phyloP scores from a whole-genome alignment of 306 rosid genomes.

The Glycine tomentella region DNA sequence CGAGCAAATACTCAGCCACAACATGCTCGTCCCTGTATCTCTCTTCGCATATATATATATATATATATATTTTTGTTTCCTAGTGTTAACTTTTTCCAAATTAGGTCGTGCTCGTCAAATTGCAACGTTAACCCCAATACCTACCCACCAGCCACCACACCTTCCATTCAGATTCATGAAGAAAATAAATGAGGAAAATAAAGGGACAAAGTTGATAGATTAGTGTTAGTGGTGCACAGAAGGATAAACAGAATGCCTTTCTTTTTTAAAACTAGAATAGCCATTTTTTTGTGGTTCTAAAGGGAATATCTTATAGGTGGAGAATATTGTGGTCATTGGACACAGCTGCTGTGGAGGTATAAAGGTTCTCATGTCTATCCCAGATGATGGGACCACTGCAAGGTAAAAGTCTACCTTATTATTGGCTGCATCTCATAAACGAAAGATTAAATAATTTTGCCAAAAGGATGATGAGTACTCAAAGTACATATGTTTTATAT shows the following conservation, averaged over 20 bases:
- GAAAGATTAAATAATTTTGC: neutral
- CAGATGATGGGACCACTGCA: constrained; percentile 75
- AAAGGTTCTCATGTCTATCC: constrained; percentile 87
- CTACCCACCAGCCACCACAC: constrained; percentile 29
- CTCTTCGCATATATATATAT: too few species aligned
- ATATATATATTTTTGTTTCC: too few species aligned
- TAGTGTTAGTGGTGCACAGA: constrained; percentile 19
- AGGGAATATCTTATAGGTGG: constrained; percentile 61
- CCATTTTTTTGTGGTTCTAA: neutral
- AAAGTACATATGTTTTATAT: neutral
- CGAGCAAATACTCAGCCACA: too few species aligned
- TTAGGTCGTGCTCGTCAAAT: neutral
- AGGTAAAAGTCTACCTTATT: constrained; percentile 50
- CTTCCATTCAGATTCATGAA: constrained; percentile 38
- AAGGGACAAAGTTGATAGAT: constrained; percentile 15
- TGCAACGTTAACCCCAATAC: neutral
- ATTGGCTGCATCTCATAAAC: neutral
- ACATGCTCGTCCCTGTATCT: too few species aligned
- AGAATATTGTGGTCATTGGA: constrained; percentile 82
- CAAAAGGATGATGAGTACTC: neutral
- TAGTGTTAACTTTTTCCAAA: neutral
- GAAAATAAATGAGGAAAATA: neutral
- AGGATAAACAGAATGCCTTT: neutral
- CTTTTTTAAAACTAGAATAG: constrained; percentile 35
- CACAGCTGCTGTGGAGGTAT: constrained; percentile 94